Evolutionary conservation across 2,329 filamentous ascomycete species (phyloP).

Genomic region (Ambrosiella beaveri): DNA sequence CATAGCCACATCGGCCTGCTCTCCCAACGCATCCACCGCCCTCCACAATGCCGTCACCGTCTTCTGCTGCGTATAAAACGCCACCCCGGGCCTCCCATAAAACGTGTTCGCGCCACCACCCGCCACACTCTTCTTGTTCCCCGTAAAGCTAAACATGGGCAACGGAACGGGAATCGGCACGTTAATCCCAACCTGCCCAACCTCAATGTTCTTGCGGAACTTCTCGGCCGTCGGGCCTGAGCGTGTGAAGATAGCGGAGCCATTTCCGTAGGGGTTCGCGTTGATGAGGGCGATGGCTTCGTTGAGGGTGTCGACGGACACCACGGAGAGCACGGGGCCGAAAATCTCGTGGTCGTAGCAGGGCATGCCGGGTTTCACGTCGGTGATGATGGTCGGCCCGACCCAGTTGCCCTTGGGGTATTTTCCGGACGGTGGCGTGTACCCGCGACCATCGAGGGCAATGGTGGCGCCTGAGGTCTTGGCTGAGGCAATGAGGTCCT

Average conservation of each 20-base stretch:
- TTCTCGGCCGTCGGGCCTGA: constrained; percentile 59
- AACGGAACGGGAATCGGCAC: constrained; percentile 59
- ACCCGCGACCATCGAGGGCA: constrained; percentile 63
- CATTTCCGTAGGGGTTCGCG: constrained; percentile 73
- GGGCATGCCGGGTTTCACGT: constrained; percentile 64
- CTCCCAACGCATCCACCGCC: constrained; percentile 42
- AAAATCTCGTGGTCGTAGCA: constrained; percentile 82
- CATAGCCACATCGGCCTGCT: constrained; percentile 80
- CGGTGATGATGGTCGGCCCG: constrained; percentile 65
- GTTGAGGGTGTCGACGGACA: constrained; percentile 62
- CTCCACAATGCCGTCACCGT: constrained; percentile 85
- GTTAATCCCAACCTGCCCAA: constrained; percentile 74
- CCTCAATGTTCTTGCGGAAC: constrained; percentile 68
- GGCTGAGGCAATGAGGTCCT: constrained; percentile 56
- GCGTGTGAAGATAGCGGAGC: constrained; percentile 68
- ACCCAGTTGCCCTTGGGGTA: constrained; percentile 65
- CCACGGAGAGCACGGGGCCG: constrained; percentile 65
- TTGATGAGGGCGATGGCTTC: constrained; percentile 72
- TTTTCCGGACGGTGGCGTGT: constrained; percentile 43
- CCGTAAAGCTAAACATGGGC: constrained; percentile 56
- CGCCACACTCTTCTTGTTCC: constrained; percentile 78
- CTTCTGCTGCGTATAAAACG: constrained; percentile 96
- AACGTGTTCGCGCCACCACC: constrained; percentile 87
- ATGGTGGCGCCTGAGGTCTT: constrained; percentile 69
- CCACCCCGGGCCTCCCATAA: constrained; percentile 80